phyloP scores from a whole-genome alignment of 441 rosid genomes.

The Arabidopsis lyrata region DNA sequence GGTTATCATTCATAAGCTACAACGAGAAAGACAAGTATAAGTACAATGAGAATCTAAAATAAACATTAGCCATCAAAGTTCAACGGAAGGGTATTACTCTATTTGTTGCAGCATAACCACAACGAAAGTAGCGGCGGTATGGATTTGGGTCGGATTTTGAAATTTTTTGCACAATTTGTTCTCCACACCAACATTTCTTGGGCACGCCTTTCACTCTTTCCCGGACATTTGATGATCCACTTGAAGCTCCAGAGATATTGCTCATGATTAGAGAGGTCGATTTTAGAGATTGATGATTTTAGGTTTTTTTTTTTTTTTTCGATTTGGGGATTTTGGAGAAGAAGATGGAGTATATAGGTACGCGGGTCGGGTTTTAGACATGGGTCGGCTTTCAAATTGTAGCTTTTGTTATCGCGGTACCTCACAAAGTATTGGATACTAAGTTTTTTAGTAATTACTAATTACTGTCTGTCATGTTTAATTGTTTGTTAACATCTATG shows the following conservation, averaged over 20 bases:
- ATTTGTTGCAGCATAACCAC: background rate
- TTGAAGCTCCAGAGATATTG: background rate
- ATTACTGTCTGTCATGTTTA: no score
- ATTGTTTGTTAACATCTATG: no score
- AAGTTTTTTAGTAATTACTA: no score
- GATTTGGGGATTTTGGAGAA: no score
- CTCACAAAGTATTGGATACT: no score
- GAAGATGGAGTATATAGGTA: no score
- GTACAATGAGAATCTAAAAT: background rate
- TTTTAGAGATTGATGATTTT: no score
- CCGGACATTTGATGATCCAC: background rate
- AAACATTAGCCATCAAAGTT: background rate
- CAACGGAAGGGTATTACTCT: background rate
- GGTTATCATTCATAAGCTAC: background rate
- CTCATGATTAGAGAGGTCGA: no score
- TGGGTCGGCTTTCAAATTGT: no score
- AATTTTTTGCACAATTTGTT: background rate
- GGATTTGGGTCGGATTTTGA: background rate
- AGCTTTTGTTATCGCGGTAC: no score
- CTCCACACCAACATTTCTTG: background rate
- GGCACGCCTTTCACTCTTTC: background rate
- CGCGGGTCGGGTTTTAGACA: no score
- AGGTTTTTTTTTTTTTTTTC: no score
- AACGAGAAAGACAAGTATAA: background rate
- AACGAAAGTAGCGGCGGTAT: background rate